Evolutionary conservation across 192 early-diverging fungal species (phyloP), one percentile per base, ranked within the genome.

Genomic region (Backusella tuberculispora): DNA sequence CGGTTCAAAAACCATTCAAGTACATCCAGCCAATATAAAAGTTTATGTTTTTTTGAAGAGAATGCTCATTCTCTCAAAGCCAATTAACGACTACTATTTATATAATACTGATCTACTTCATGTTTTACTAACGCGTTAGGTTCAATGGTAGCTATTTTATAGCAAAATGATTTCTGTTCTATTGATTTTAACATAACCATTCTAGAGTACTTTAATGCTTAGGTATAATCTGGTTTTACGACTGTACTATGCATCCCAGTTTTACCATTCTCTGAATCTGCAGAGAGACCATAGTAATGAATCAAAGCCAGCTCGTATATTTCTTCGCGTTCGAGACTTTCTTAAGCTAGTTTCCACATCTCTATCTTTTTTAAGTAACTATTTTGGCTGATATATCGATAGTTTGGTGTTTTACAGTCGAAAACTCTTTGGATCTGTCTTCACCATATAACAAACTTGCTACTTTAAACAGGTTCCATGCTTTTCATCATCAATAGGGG

Each of bases 11-110:
- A 5, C 93, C 94, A 85, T 95, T 90, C 69, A 92, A 92, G 73
- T 91, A 93, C 44, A 92, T 83, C 76, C 91, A 91, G 14, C 94
- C 95, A 19, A 96, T 84, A 60, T 89, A 89, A 75, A 93, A 93
- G 47, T 92, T 90, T 9, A 92, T 92, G 14, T 92, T 78, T 6
- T 91, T 88, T 73, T 94, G 90, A 12, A 90, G 92, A 44, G 85
- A 83, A 63, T 82, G 75, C 10, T 93, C 94, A 37, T 86, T 79
- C 26, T 77, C 74, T 40, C 80, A 71, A 73, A 88, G 94, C 91
- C 89, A 95, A 71, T 84, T 80, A 46, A 37, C 53, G 38, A 34
- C 48, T 56, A 14, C 66, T 66, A 5, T 68, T 66, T 41, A 56
- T 40, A 8, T 75, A 47, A 34, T 66, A 40, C 56, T 68, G 74